Percentiles rank a stretch among this genome's conserved stretches.
phyloP scores from a whole-genome alignment of 2,329 filamentous ascomycete species.

The Geosmithia putterillii region DNA sequence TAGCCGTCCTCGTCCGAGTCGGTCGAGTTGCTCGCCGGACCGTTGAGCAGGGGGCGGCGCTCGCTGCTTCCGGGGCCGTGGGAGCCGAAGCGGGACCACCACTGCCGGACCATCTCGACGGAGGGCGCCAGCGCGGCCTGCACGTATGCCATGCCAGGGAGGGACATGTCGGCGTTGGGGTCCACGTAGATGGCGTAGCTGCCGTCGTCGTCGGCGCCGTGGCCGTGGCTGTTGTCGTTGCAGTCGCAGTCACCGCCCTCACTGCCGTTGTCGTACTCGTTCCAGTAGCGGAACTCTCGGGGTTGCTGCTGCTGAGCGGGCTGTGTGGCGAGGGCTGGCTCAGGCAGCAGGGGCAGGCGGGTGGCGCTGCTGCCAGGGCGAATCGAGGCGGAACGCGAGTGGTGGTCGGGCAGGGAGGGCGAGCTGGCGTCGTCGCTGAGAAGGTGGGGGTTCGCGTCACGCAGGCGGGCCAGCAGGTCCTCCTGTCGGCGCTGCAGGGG shows the following conservation, averaged over 20 bases:
- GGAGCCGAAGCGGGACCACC: conserved; percentile 25
- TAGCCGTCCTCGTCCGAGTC: conserved; percentile 37
- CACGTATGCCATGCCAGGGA: conserved; percentile 52
- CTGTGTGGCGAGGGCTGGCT: conserved; percentile 8
- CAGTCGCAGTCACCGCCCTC: conserved; percentile 39
- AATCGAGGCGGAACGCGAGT: conserved; percentile 11
- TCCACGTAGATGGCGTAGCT: conserved; percentile 66
- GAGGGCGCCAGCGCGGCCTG: conserved; percentile 36
- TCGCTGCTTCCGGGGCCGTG: conserved; percentile 13
- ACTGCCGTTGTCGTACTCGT: conserved; percentile 76
- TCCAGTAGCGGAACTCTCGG: conserved; percentile 58
- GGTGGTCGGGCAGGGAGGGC: conserved; percentile 10
- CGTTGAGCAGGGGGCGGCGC: conserved; percentile 13
- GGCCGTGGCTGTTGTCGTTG: conserved; percentile 58
- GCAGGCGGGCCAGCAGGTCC: conserved; percentile 34
- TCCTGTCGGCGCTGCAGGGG: conserved; percentile 37
- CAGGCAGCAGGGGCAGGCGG: not conserved
- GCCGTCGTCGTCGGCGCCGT: conserved; percentile 40
- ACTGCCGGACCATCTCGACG: conserved; percentile 36
- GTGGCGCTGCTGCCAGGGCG: conserved; percentile 13
- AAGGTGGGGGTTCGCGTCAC: conserved; percentile 25
- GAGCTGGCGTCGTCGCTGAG: conserved; percentile 24
- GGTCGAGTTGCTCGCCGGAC: conserved; percentile 14
- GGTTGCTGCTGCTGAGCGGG: conserved; percentile 1
- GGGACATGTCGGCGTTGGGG: conserved; percentile 47